Evolutionary conservation across 768 basidiomycete species (phyloP).

Genomic region (Mrakia frigida): DNA sequence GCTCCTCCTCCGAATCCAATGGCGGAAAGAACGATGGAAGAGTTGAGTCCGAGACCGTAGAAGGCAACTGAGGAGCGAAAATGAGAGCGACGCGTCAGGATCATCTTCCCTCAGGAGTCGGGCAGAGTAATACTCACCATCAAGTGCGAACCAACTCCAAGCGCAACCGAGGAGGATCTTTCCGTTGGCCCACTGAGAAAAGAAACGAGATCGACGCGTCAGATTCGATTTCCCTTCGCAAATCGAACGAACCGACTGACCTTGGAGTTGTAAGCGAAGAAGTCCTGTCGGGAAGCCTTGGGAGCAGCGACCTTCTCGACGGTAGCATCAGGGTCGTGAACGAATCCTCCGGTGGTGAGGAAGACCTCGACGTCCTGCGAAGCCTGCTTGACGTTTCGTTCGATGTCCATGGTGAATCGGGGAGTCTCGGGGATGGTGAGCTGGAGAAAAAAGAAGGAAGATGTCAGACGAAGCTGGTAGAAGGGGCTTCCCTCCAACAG

Average conservation of each 20-base stretch:
- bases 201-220: no score
- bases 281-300: slow-evolving; percentile 64
- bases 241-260: no score
- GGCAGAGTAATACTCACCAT: no score
- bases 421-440: slow-evolving; percentile 74
- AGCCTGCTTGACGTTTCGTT: slow-evolving; percentile 73
- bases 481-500: no score
- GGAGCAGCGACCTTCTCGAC: slow-evolving; percentile 63
- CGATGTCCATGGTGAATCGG: slow-evolving; percentile 85
- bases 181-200: slow-evolving; percentile 57
- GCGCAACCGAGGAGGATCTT: slow-evolving; percentile 73
- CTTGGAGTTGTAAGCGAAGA: slow-evolving; percentile 56
- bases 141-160: slow-evolving; percentile 85
- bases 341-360: slow-evolving; percentile 50
- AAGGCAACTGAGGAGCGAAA: no score
- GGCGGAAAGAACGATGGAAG: slow-evolving; percentile 63
- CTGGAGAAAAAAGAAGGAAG: slow-evolving; percentile 66
- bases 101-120: no score
- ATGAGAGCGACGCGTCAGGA: no score
- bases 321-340: slow-evolving; percentile 55
- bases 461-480: background rate
- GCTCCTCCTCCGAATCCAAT: slow-evolving; percentile 58
- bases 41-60: slow-evolving; percentile 84
- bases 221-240: no score
- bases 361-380: slow-evolving; percentile 66